Evolutionary conservation across 164 flowering plant genomes (phyloP), one percentile per base, ranked within the genome.

Genomic region (Magnolia changhungtana): DNA sequence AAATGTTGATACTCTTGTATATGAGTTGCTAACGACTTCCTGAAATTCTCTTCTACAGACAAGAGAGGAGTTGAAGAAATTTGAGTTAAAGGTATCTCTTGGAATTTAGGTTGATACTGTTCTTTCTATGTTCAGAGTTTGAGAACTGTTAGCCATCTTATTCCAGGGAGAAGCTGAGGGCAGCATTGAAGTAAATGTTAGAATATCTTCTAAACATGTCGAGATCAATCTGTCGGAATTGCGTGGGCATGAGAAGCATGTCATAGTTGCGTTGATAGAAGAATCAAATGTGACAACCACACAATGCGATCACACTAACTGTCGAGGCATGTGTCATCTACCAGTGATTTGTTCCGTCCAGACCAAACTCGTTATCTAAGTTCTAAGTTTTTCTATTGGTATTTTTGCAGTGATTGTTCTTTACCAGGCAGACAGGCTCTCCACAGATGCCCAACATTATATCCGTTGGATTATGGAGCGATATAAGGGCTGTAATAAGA

Each of bases 211-310:
- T 23, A 82, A 81, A 49, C 92, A 90, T 74, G 80, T 89, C 11
- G 94, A 89, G 86, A 73, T 92, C 67, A 89, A 86, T 80, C 69
- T 88, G 63, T 85, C 94, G 18, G 90, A 89, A 69, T 76, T 87
- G 10, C 81, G 75, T 80, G 96, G 96, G 20, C 87, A 89, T 37
- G 94, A 90, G 82, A 92, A 86, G 81, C 87, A 88, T 72, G 83
- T 91, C 49, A 84, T 91, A 31, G 84, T 86, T 21, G 82, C 85
- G 49, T 85, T 90, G 20, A 80, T 92, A 75, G 86, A 85, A 75
- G 89, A 88, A 84, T 79, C 79, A 50, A 74, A 82, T 14, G 63
- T 7, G 69, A 79, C 74, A 66, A 76, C 69, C 18, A 61, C 67
- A 51, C 74, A 78, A 10, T 79, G 80, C 75, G 79, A 77, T 19